Percentiles rank a stretch among this genome's conserved stretches.
Conservation (phyloP, 2,329 filamentous ascomycete genomes). For the Zymoseptoria ardabiliae region DNA sequence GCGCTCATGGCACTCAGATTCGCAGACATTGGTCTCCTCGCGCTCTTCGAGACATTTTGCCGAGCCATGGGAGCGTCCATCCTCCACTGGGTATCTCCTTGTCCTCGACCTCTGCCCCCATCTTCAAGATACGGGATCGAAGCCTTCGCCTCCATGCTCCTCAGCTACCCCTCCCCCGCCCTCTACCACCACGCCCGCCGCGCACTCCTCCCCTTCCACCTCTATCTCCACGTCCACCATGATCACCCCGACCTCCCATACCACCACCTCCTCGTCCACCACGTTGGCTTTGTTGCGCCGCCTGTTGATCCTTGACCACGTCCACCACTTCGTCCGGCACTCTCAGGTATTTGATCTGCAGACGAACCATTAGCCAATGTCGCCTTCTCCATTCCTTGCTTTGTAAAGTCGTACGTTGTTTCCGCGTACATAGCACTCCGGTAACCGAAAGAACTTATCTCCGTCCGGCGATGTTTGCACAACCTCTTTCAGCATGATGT, state of each 20-base stretch:
- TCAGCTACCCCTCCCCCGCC: constrained; percentile 22
- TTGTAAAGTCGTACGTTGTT: constrained; percentile 68
- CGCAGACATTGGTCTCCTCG: background rate
- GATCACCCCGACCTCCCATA: constrained; percentile 10
- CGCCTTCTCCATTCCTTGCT: background rate
- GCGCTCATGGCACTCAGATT: background rate
- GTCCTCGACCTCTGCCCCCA: background rate
- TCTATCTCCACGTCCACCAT: constrained; percentile 16
- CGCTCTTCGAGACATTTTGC: background rate
- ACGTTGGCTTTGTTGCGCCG: constrained; percentile 48
- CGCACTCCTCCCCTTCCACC: constrained; percentile 19
- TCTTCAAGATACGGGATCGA: background rate
- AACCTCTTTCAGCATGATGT: constrained; percentile 92
- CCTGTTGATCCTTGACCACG: constrained; percentile 81
- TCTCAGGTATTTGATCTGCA: constrained; percentile 93
- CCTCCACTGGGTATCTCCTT: background rate
- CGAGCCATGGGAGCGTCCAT: background rate
- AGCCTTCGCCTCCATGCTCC: background rate
- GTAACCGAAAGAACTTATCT: constrained; percentile 84
- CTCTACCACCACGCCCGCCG: constrained; percentile 21
- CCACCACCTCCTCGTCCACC: constrained; percentile 34
- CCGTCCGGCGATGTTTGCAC: constrained; percentile 93
- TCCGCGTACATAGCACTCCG: constrained; percentile 92
- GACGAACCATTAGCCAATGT: constrained; percentile 2
- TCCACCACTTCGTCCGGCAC: constrained; percentile 97